Percentiles rank a stretch among this genome's conserved stretches.
These are phyloP conservation scores for Yamadazyma triangularis DNA, from an alignment of 1,139 yeast species.

Conservation along the genomic window DNA sequence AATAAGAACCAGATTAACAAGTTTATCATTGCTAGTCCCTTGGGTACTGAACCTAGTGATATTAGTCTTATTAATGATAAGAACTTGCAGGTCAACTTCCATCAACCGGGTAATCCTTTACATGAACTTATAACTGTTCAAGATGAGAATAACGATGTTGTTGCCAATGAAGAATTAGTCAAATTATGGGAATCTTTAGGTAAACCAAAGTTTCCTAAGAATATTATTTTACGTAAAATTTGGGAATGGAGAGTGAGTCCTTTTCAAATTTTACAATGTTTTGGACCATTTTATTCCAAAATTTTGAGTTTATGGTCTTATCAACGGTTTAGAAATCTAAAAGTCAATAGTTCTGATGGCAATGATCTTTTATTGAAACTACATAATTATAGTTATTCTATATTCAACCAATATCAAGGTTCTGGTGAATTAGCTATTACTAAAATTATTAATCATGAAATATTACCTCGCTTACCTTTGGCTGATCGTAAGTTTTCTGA, in stretches of 20 bases:
- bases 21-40: constrained; percentile 37
- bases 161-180: constrained; percentile 17
- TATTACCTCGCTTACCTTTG: constrained; percentile 37
- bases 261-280: constrained; percentile 33
- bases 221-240: constrained; percentile 24
- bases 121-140: constrained; percentile 21
- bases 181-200: constrained; percentile 34
- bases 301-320: constrained; percentile 42
- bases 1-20: constrained; percentile 24
- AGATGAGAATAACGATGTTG: constrained; percentile 12
- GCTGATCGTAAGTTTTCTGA: constrained; percentile 38
- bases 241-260: constrained; percentile 42
- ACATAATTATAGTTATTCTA: constrained; percentile 40
- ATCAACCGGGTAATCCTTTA: constrained; percentile 23
- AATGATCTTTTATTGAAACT: constrained; percentile 29
- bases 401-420: constrained; percentile 42
- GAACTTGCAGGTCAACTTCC: constrained; percentile 30
- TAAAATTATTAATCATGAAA: constrained; percentile 37
- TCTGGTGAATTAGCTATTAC: constrained; percentile 46
- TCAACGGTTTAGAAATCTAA: constrained; percentile 32
- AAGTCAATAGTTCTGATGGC: constrained; percentile 10
- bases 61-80: constrained; percentile 31
- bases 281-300: constrained; percentile 41
- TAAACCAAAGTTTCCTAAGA: constrained; percentile 37
- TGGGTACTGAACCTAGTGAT: constrained; percentile 43